These are phyloP conservation scores for Neocatenulostroma microsporum DNA, from an alignment of 2,329 filamentous ascomycete genomes.

Conservation along the genomic window DNA sequence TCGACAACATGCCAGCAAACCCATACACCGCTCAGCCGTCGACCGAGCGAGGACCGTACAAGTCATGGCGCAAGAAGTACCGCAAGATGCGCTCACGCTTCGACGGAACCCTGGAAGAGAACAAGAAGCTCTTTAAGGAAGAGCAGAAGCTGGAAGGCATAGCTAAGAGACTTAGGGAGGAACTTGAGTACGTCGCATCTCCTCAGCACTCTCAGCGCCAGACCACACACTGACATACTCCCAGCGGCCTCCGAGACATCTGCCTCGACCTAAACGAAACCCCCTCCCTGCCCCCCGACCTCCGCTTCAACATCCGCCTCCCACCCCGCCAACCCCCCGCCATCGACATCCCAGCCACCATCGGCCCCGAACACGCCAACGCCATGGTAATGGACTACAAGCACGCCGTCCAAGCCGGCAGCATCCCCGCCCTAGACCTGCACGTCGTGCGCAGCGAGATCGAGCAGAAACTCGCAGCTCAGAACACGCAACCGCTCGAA, in stretches of 20 bases:
- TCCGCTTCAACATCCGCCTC: conserved; percentile 56
- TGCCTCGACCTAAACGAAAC: conserved; percentile 84
- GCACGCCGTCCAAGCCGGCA: conserved; percentile 26
- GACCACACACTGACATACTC: conserved; percentile 10
- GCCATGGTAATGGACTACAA: conserved; percentile 28
- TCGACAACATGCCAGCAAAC: conserved; percentile 11
- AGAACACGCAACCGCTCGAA: conserved; percentile 26
- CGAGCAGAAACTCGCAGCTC: conserved; percentile 24
- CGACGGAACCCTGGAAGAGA: conserved; percentile 68
- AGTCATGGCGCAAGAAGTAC: conserved; percentile 67
- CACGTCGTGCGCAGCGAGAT: conserved; percentile 26
- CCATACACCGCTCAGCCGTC: conserved; percentile 3
- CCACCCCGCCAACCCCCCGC: conserved; percentile 56
- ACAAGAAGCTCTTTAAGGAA: conserved; percentile 72
- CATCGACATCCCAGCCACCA: conserved; percentile 25
- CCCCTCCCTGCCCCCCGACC: conserved; percentile 32
- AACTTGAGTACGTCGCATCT: conserved; percentile 71
- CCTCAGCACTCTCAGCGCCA: not conserved
- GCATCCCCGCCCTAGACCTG: conserved; percentile 25
- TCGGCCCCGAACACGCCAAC: conserved; percentile 28
- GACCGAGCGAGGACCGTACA: conserved; percentile 27
- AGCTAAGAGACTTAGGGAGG: conserved; percentile 74
- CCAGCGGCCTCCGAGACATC: conserved; percentile 77
- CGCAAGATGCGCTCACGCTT: conserved; percentile 79
- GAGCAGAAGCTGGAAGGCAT: conserved; percentile 75